Conservation (phyloP, 2,329 filamentous ascomycete genomes). For the Endoconidiophora laricicola region DNA sequence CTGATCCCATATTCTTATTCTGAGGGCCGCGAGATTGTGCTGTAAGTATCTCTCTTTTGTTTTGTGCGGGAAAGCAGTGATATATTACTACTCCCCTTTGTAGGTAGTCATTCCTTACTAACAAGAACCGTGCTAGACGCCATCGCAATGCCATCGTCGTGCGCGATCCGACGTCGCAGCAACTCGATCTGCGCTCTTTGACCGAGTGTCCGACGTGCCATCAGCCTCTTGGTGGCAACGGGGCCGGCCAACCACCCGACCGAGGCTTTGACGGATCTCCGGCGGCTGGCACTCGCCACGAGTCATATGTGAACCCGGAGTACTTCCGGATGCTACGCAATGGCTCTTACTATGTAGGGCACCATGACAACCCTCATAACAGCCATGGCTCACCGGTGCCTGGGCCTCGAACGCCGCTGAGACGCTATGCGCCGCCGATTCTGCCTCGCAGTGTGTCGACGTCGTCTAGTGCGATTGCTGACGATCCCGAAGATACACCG, state of each 20-base stretch:
- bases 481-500: constrained; percentile 15
- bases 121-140: constrained; percentile 38
- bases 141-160: constrained; percentile 87
- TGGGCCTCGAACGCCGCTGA: constrained; percentile 19
- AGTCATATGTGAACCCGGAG: constrained; percentile 70
- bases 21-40: constrained; percentile 61
- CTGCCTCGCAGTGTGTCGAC: background rate
- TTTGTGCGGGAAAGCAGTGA: no score
- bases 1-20: constrained; percentile 59
- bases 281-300: constrained; percentile 22
- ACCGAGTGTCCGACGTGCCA: constrained; percentile 85
- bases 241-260: constrained; percentile 29
- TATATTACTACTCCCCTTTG: background rate
- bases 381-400: background rate
- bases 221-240: constrained; percentile 35
- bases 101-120: constrained; percentile 3
- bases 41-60: constrained; percentile 39
- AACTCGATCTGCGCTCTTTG: constrained; percentile 64
- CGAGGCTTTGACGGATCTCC: constrained; percentile 27
- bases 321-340: constrained; percentile 88
- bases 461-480: constrained; percentile 1
- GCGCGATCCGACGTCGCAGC: constrained; percentile 68
- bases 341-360: constrained; percentile 17
- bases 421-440: background rate
- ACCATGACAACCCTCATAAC: constrained; percentile 16